These are phyloP conservation scores for Colletotrichum spaethianum DNA, from an alignment of 2,329 filamentous ascomycete genomes.

Conservation along the genomic window DNA sequence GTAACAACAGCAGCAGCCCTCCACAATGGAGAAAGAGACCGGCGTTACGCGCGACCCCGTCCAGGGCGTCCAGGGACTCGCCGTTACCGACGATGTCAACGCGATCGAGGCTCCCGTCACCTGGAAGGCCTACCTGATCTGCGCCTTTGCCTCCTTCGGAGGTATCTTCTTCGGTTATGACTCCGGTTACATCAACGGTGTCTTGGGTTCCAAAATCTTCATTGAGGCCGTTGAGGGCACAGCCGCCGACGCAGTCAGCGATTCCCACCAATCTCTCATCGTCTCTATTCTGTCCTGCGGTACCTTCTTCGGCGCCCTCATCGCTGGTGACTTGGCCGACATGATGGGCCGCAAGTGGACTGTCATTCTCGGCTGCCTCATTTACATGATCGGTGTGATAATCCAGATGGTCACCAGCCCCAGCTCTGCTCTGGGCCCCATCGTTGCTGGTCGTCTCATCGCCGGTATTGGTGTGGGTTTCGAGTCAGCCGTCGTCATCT, in stretches of 20 bases:
- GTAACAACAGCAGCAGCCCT: neutral
- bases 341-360: slow-evolving; percentile 80
- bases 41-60: slow-evolving; percentile 34
- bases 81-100: slow-evolving; percentile 65
- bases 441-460: slow-evolving; percentile 81
- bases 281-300: slow-evolving; percentile 83
- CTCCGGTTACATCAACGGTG: slow-evolving; percentile 81
- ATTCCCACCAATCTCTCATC: slow-evolving; percentile 69
- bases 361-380: slow-evolving; percentile 77
- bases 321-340: slow-evolving; percentile 84
- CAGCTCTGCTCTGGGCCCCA: slow-evolving; percentile 67
- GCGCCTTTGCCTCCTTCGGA: slow-evolving; percentile 79
- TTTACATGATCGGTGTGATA: slow-evolving; percentile 79
- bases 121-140: slow-evolving; percentile 77
- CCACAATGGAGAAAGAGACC: slow-evolving; percentile 38
- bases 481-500: slow-evolving; percentile 83
- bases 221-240: slow-evolving; percentile 64
- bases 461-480: slow-evolving; percentile 86
- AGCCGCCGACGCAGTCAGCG: slow-evolving; percentile 51
- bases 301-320: slow-evolving; percentile 84
- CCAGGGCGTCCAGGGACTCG: slow-evolving; percentile 48
- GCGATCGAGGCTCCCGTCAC: slow-evolving; percentile 79
- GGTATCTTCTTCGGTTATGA: slow-evolving; percentile 87
- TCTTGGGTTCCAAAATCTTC: slow-evolving; percentile 68
- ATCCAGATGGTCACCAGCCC: slow-evolving; percentile 73